A percentile compares a stretch with the other conserved stretches of the same genome.
Evolutionary conservation across 1,139 yeast species (phyloP).

Genomic region (Arxiozyma telluris): DNA sequence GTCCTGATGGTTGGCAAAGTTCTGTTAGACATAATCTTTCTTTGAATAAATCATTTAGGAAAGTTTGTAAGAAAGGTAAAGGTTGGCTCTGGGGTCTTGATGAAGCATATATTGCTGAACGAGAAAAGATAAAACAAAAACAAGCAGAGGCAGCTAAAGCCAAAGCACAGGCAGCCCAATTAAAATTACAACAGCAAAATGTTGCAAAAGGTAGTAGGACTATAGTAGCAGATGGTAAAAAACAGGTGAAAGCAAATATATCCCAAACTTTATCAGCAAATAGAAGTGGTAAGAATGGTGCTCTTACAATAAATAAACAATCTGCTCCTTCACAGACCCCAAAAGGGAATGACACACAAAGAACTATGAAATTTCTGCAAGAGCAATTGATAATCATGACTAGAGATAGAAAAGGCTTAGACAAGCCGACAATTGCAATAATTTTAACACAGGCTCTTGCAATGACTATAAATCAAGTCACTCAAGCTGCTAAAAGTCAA

Average conservation of each 20-base stretch:
- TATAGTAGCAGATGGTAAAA: constrained; percentile 15
- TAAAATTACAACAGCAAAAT: constrained; percentile 42
- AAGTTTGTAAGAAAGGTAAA: constrained; percentile 68
- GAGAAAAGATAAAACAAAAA: constrained; percentile 65
- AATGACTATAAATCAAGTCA: constrained; percentile 83
- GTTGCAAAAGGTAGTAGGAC: constrained; percentile 33
- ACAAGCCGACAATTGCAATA: constrained; percentile 66
- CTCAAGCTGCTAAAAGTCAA: constrained; percentile 76
- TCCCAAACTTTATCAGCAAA: constrained; percentile 32
- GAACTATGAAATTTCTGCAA: constrained; percentile 48
- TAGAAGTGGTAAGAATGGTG: constrained; percentile 16
- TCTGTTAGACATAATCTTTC: constrained; percentile 83
- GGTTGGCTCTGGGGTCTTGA: constrained; percentile 94
- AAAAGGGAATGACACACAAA: constrained; percentile 24
- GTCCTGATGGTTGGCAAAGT: constrained; percentile 97
- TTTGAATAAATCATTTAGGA: constrained; percentile 73
- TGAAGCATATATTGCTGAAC: constrained; percentile 70
- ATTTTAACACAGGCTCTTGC: constrained; percentile 88
- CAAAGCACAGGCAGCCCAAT: constrained; percentile 48
- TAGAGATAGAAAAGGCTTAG: constrained; percentile 59
- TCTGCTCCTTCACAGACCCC: constrained; percentile 8
- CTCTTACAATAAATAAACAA: neutral
- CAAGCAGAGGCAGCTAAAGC: constrained; percentile 56
- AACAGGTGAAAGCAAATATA: constrained; percentile 21
- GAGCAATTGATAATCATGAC: constrained; percentile 62